Conservation (phyloP, 495 filamentous ascomycete genomes). For the Talaromyces nanjingensis region DNA sequence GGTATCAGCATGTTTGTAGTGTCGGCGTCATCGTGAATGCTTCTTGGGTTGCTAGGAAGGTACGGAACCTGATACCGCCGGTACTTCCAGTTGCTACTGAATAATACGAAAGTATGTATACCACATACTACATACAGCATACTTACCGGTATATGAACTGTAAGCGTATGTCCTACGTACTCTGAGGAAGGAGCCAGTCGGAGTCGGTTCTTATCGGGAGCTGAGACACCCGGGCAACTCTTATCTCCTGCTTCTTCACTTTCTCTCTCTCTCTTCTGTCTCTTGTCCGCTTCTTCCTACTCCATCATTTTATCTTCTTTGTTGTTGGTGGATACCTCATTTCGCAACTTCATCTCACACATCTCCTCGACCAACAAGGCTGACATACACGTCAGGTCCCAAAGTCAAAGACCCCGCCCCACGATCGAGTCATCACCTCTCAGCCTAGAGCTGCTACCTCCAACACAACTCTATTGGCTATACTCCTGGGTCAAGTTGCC, state of each 20-base stretch:
- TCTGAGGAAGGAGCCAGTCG: background rate
- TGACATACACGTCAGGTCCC: background rate
- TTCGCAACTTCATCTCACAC: background rate
- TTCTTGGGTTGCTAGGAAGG: background rate
- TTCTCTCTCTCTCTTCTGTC: slow-evolving; percentile 17
- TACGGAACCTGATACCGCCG: background rate
- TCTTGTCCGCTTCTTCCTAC: slow-evolving; percentile 19
- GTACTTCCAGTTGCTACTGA: background rate
- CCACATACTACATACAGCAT: background rate
- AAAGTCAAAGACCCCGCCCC: background rate
- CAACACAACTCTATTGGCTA: background rate
- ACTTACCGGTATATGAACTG: background rate
- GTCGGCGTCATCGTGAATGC: background rate
- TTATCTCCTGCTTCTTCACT: slow-evolving; percentile 10
- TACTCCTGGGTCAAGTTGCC: background rate
- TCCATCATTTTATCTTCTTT: background rate
- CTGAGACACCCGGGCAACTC: background rate
- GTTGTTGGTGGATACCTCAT: background rate
- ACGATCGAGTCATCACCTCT: background rate
- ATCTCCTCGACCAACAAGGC: background rate
- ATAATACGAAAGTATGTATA: background rate
- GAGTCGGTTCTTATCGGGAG: background rate
- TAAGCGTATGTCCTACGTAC: background rate
- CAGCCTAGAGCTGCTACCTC: background rate
- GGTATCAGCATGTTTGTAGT: background rate